Evolutionary conservation across 805 yeast species (phyloP), one percentile per base, ranked within the genome.

Genomic region (Komagataella pastoris): DNA sequence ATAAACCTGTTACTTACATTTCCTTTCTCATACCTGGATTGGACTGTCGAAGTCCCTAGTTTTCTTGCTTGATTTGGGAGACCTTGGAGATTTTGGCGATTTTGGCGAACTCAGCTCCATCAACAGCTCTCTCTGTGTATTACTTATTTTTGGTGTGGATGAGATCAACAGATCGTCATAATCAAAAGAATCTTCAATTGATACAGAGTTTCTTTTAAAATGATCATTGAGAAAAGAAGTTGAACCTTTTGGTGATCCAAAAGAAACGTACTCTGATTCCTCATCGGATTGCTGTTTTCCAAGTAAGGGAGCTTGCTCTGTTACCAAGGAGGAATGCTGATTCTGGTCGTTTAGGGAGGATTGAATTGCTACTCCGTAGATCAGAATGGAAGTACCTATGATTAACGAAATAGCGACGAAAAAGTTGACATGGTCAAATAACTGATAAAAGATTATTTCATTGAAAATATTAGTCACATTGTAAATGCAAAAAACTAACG

Each of bases 401-500:
- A 71, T 52, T 8, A 79, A 71, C 61, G 70, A 70, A 2, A 66
- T 46, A 2, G 72, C 66, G 51, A 68, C 72, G 21, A 54, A 36
- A 7, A 57, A 53, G 3, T 68, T 57, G 14, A 77, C 61, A 8
- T 65, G 60, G 7, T 63, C 61, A 56, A 81, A 68, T 59, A 81
- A 87, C 47, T 74, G 65, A 53, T 75, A 76, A 58, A 80, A 75
- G 6, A 85, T 70, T 46, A 85, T 64, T 17, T 85, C 82, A 64
- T 87, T 87, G 55, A 79, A 68, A 43, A 82, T 76, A 56, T 85
- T 83, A 53, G 77, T 71, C 49, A 86, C 67, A 68, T 87, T 89
- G 70, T 85, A 88, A 47, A 87, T 79, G 65, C 93, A 83, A 64
- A 89, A 89, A 40, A 89, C 85, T 55, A 89, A 68, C 1, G 97